Evolutionary conservation across 2,329 filamentous ascomycete genomes (phyloP).

Genomic region (Podosphaera fusca): DNA sequence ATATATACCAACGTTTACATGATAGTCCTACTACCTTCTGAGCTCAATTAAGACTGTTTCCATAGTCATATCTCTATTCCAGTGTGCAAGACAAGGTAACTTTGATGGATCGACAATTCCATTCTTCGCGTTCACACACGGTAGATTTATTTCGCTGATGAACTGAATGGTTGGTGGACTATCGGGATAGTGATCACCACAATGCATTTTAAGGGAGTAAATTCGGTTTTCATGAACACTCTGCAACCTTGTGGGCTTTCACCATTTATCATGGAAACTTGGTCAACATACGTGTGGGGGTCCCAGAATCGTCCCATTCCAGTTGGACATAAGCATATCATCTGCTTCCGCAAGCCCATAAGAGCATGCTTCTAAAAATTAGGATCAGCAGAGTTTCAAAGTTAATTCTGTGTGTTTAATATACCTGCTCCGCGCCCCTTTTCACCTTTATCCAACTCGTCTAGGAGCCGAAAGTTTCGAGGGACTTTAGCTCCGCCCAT

Average conservation of each 20-base stretch:
- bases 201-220: slow-evolving; percentile 94
- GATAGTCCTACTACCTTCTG: slow-evolving; percentile 32
- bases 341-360: slow-evolving; percentile 88
- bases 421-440: slow-evolving; percentile 81
- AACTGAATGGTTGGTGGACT: slow-evolving; percentile 77
- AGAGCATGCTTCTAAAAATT: slow-evolving; percentile 62
- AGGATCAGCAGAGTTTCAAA: slow-evolving; percentile 4
- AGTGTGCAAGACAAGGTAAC: slow-evolving; percentile 65
- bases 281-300: slow-evolving; percentile 61
- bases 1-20: slow-evolving; percentile 6
- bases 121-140: slow-evolving; percentile 61
- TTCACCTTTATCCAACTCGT: slow-evolving; percentile 97
- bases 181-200: slow-evolving; percentile 73
- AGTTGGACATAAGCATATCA: slow-evolving; percentile 91
- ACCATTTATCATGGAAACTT: background rate
- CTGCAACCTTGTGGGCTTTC: slow-evolving; percentile 20
- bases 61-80: slow-evolving; percentile 88
- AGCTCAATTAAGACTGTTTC: slow-evolving; percentile 80
- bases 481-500: slow-evolving; percentile 47
- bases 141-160: slow-evolving; percentile 86
- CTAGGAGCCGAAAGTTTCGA: slow-evolving; percentile 84
- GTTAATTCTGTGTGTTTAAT: slow-evolving; percentile 10
- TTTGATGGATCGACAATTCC: slow-evolving; percentile 69
- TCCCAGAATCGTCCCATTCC: slow-evolving; percentile 93
- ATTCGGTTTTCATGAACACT: slow-evolving; percentile 97